Evolutionary conservation across 2,329 filamentous ascomycete genomes (phyloP).

Genomic region (Orbilia quercus): DNA sequence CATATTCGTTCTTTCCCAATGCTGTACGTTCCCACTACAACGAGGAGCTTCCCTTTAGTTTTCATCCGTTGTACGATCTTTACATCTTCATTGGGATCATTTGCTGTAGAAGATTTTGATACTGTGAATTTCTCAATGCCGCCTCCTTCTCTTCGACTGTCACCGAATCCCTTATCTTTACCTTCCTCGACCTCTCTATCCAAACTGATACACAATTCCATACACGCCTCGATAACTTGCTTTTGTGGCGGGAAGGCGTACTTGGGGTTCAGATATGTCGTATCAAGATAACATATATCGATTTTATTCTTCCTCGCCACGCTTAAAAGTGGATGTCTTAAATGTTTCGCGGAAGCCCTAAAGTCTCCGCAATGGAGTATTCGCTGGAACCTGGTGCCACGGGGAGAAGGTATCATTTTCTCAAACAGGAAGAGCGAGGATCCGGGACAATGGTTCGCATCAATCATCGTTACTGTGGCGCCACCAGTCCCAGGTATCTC

Average conservation of each 20-base stretch:
- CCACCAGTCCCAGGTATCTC: slow-evolving; percentile 85
- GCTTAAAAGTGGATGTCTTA: slow-evolving; percentile 80
- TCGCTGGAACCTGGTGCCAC: slow-evolving; percentile 73
- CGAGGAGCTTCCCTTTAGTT: slow-evolving; percentile 76
- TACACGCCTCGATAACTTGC: slow-evolving; percentile 86
- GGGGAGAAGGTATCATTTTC: slow-evolving; percentile 69
- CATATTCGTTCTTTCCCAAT: slow-evolving; percentile 98
- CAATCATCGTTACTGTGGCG: slow-evolving; percentile 90
- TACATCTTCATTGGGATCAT: slow-evolving; percentile 31
- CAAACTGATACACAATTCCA: slow-evolving; percentile 83
- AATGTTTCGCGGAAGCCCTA: slow-evolving; percentile 84
- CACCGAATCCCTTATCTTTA: slow-evolving; percentile 67
- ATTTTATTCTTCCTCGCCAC: slow-evolving; percentile 79
- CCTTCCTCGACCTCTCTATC: slow-evolving; percentile 72
- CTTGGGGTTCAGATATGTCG: slow-evolving; percentile 93
- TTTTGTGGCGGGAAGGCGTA: slow-evolving; percentile 93
- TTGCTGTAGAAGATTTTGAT: slow-evolving; percentile 52
- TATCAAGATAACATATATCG: slow-evolving; percentile 96
- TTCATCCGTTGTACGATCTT: slow-evolving; percentile 63
- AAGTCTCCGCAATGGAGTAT: slow-evolving; percentile 97
- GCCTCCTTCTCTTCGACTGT: slow-evolving; percentile 69
- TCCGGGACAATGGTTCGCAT: slow-evolving; percentile 95
- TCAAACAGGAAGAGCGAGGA: slow-evolving; percentile 94
- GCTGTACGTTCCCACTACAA: slow-evolving; percentile 95
- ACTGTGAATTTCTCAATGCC: slow-evolving; percentile 69